Percentiles rank a stretch among this genome's conserved stretches.
Evolutionary conservation across 352 stramenopile genomes (phyloP).

Genomic region (Phytopythium oedochilum): DNA sequence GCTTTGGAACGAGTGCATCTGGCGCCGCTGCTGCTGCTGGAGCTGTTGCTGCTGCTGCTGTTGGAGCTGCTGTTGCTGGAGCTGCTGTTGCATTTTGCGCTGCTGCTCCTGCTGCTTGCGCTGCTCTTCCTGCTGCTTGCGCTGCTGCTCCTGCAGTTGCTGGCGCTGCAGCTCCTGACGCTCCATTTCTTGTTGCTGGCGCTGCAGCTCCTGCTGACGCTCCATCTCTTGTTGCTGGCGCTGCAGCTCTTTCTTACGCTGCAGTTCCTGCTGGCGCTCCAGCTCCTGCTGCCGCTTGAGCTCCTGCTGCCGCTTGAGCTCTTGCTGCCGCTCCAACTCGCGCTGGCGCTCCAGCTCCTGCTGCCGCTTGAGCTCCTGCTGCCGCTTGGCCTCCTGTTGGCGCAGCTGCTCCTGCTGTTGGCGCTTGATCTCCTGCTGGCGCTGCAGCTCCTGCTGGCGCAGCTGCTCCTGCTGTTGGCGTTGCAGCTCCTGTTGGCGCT

Average conservation of each 20-base stretch:
- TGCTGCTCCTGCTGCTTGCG: constrained; percentile 20
- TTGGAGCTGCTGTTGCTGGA: constrained; percentile 6
- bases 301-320: too few relatives aligned
- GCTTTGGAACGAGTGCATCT: constrained; percentile 21
- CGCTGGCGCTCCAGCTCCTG: not conserved
- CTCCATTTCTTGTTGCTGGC: constrained; percentile 12
- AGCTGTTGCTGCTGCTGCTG: constrained; percentile 5
- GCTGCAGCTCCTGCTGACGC: constrained; percentile 11
- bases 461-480: constrained; percentile 8
- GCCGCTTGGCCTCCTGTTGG: constrained; percentile 16
- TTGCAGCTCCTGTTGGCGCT: constrained; percentile 9
- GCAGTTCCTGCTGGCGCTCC: constrained; percentile 15
- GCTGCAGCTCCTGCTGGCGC: constrained; percentile 9
- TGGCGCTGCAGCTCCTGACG: constrained; percentile 14
- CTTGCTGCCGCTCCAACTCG: constrained; percentile 14
- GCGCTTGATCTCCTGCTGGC: constrained; percentile 10
- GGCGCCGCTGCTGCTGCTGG: constrained; percentile 26
- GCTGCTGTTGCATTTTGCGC: constrained; percentile 1
- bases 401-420: constrained; percentile 3
- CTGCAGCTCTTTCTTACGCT: constrained; percentile 8
- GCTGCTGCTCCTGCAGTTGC: constrained; percentile 19
- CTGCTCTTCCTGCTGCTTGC: constrained; percentile 13
- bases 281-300: too few relatives aligned
- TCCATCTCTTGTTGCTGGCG: constrained; percentile 12
- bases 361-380: too few relatives aligned